phyloP scores from a whole-genome alignment of 163 green algal genomes.

The Chloromonas sp. region DNA sequence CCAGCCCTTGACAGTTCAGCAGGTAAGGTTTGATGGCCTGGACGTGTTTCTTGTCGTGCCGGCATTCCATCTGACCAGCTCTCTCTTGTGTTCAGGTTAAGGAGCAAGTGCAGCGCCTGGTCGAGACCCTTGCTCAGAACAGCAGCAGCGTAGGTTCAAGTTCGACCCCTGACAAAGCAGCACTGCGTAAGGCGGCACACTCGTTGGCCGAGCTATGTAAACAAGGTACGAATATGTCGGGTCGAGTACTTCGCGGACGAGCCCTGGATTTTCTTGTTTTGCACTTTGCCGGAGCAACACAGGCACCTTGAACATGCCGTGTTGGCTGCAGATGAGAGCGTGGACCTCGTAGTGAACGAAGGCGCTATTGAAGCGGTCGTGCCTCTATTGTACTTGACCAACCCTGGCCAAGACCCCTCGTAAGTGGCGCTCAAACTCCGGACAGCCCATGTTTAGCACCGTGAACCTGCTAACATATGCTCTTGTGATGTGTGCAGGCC shows the following conservation, averaged over 20 bases:
- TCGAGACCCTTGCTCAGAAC: not conserved
- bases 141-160: not conserved
- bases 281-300: not conserved
- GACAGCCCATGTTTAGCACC: no score
- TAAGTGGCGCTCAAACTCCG: not conserved
- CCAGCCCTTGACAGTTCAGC: not conserved
- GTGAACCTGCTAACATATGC: no score
- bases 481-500: no score
- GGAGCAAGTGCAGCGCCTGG: not conserved
- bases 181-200: conserved; percentile 34
- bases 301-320: not conserved
- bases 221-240: conserved; percentile 21
- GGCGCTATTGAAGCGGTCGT: conserved; percentile 67
- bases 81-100: not conserved
- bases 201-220: conserved; percentile 53
- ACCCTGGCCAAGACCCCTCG: not conserved
- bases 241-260: not conserved
- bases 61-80: not conserved
- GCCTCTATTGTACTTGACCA: conserved; percentile 49
- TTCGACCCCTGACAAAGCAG: conserved; percentile 14
- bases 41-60: not conserved
- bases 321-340: conserved; percentile 61
- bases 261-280: not conserved
- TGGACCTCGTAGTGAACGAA: conserved; percentile 65
- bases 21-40: not conserved